Conservation (phyloP, 2,329 filamentous ascomycete genomes). For the Arthrinium phaeospermum region DNA sequence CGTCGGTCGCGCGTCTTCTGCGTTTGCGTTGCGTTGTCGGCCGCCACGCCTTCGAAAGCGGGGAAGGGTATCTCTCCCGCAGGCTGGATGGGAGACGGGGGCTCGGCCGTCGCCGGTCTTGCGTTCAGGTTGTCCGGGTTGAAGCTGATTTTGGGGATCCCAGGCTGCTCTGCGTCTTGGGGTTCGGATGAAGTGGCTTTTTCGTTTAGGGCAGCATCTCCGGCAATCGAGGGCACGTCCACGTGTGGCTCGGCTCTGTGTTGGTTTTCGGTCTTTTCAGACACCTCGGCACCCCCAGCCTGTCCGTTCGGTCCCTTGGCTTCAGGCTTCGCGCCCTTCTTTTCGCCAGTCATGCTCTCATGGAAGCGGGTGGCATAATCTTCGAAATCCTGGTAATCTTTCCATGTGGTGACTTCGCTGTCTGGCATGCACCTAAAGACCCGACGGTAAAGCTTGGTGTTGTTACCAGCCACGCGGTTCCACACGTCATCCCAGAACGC, state of each 20-base stretch:
- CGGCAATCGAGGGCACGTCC: conserved; percentile 28
- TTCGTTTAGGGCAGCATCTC: conserved; percentile 30
- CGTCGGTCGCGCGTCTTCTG: conserved; percentile 54
- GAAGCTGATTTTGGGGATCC: conserved; percentile 26
- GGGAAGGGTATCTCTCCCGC: conserved; percentile 54
- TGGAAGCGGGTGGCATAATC: conserved; percentile 80
- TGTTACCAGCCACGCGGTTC: conserved; percentile 87
- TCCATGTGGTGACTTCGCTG: conserved; percentile 91
- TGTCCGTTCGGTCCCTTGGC: conserved; percentile 44
- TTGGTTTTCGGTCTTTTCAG: conserved; percentile 31
- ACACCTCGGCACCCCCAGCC: conserved; percentile 28
- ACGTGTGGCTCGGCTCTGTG: conserved; percentile 25
- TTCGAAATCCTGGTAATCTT: conserved; percentile 85
- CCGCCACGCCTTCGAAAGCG: conserved; percentile 46
- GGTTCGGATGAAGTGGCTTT: conserved; percentile 29
- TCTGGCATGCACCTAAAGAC: conserved; percentile 98
- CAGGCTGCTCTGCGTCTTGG: conserved; percentile 27
- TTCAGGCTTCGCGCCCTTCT: conserved; percentile 57
- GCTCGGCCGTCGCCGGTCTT: conserved; percentile 38
- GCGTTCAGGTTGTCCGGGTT: conserved; percentile 28
- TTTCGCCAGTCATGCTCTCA: conserved; percentile 66
- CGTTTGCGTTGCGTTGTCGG: conserved; percentile 35
- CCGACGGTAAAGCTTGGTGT: conserved; percentile 90
- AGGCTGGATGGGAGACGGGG: conserved; percentile 49
- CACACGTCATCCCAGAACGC: conserved; percentile 88